Conservation (phyloP, 768 basidiomycete genomes). For the Phaeolepiota aurea region DNA sequence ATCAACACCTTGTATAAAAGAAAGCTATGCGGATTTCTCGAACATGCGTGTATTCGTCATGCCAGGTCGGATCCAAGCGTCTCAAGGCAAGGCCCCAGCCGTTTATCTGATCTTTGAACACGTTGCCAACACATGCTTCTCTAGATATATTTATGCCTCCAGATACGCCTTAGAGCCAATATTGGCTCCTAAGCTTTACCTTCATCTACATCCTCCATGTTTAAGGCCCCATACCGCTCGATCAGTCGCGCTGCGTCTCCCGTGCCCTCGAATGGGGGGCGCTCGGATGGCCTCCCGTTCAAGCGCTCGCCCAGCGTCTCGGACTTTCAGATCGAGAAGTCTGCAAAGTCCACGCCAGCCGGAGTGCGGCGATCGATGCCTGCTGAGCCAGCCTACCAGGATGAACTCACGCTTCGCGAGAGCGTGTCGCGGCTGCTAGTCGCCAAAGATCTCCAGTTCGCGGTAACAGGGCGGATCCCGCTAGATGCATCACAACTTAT, state of each 20-base stretch:
- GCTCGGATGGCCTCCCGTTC: constrained; percentile 20
- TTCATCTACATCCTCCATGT: constrained; percentile 12
- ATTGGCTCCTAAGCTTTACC: not conserved
- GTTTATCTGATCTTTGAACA: constrained; percentile 3
- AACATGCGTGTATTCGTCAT: not conserved
- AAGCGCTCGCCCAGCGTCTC: constrained; percentile 32
- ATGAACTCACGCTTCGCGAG: constrained; percentile 45
- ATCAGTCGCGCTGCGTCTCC: constrained; percentile 18
- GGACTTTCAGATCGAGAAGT: constrained; percentile 64
- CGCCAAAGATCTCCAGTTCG: constrained; percentile 55
- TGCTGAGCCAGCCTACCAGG: constrained; percentile 27
- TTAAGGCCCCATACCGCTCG: constrained; percentile 7
- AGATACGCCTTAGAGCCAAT: not conserved
- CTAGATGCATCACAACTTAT: constrained; percentile 59
- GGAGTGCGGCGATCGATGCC: constrained; percentile 23
- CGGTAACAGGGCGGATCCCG: constrained; percentile 60
- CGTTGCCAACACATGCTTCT: constrained; percentile 7
- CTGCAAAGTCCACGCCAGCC: constrained; percentile 24
- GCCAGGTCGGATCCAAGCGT: not conserved
- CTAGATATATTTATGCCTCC: constrained; percentile 1
- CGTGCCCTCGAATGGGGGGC: constrained; percentile 14
- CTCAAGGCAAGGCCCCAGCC: not conserved
- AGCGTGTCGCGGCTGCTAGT: constrained; percentile 47
- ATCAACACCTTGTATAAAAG: no score
- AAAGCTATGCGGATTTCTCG: no score